Conservation (phyloP, 2,329 filamentous ascomycete species). For the Annulohypoxylon truncatum region DNA sequence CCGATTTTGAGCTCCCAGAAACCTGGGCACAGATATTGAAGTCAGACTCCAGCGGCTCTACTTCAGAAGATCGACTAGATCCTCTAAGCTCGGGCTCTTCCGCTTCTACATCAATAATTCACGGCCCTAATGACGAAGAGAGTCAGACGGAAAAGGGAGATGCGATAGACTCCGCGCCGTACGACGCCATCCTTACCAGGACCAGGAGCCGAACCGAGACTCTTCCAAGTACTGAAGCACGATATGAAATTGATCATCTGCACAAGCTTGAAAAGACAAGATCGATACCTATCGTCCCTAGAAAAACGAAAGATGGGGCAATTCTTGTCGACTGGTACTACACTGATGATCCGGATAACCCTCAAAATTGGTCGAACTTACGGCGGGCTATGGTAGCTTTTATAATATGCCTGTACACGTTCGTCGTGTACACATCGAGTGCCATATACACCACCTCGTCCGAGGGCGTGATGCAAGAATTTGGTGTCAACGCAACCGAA, state of each 20-base stretch:
- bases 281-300: slow-evolving; percentile 47
- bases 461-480: slow-evolving; percentile 62
- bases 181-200: slow-evolving; percentile 34
- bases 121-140: slow-evolving; percentile 42
- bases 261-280: slow-evolving; percentile 46
- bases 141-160: slow-evolving; percentile 32
- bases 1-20: slow-evolving; percentile 42
- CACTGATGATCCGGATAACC: slow-evolving; percentile 66
- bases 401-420: slow-evolving; percentile 67
- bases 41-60: slow-evolving; percentile 7
- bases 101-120: slow-evolving; percentile 26
- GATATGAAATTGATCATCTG: slow-evolving; percentile 42
- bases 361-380: slow-evolving; percentile 63
- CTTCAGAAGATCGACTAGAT: slow-evolving; percentile 5
- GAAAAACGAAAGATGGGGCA: slow-evolving; percentile 46
- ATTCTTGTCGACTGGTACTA: slow-evolving; percentile 54
- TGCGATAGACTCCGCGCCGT: slow-evolving; percentile 33
- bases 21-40: slow-evolving; percentile 30
- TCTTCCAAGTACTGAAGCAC: slow-evolving; percentile 41
- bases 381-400: slow-evolving; percentile 57
- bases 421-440: slow-evolving; percentile 66
- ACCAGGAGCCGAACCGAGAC: slow-evolving; percentile 45
- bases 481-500: slow-evolving; percentile 62
- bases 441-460: slow-evolving; percentile 62
- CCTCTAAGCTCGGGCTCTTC: slow-evolving; percentile 25